Evolutionary conservation across 257 asterid genomes (phyloP), one percentile per base, ranked within the genome.

Genomic region (Salvia miltiorrhiza): DNA sequence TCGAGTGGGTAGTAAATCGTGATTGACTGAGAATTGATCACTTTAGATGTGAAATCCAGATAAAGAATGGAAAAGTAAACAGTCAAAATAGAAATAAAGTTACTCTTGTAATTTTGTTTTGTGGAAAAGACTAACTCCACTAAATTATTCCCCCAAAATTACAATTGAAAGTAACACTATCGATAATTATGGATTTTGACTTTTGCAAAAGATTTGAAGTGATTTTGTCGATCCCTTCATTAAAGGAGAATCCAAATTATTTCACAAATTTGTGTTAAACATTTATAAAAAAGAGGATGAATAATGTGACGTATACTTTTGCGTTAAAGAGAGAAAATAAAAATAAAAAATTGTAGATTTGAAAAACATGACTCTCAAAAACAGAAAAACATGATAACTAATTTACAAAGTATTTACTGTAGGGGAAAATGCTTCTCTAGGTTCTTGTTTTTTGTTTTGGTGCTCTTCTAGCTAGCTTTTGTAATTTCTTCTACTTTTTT

Each of bases 141-240:
- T 14, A 16, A 44, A 14, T 60, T 20, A 61, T 20, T 37, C 50
- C 20, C 20, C 50, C 2, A 39, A 39, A 11, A 7, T 53, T 69
- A 62, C 48, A 61, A 13, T 54, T n/a, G 30, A 41, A 69, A 21
- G 67, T 58, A 43, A 57, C 45, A 14, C 41, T 35, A 33, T 32
- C 17, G 66, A 35, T 54, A 53, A 75, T 74, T 14, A 65, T 74
- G 56, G 16, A 45, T 28, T 64, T 76, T 74, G 78, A 68, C 80
- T 77, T 77, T 73, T 74, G 73, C 52, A 44, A 67, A 77, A 74
- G 72, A 17, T 59, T 32, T 57, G 68, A 45, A 43, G 71, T 45
- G 63, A 21, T 21, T 54, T 64, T 68, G 78, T 64, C 66, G 62
- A 79, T 76, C 74, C 81, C 84, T 76, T 57, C 63, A 76, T 68